Evolutionary conservation across 1,139 yeast species (phyloP).

Genomic region (Geotrichum reessii): DNA sequence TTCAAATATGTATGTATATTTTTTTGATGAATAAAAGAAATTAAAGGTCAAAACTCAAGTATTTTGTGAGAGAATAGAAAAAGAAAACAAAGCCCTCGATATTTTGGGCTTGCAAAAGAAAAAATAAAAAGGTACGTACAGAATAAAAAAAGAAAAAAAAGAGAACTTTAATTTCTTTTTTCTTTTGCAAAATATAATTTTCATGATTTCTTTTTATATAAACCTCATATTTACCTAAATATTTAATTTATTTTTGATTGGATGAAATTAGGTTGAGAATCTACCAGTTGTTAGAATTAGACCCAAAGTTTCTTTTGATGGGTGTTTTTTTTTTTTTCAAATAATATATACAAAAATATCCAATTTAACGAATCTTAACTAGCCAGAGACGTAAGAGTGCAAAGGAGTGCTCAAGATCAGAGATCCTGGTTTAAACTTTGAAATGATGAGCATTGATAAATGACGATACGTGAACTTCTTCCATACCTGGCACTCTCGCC

Average conservation of each 20-base stretch:
- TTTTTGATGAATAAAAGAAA: background rate
- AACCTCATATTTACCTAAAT: background rate
- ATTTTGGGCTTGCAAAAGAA: background rate
- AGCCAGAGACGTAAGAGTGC: background rate
- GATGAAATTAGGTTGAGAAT: background rate
- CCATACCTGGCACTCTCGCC: background rate
- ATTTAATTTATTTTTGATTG: background rate
- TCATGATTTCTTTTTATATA: background rate
- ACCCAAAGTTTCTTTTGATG: background rate
- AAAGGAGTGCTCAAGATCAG: background rate
- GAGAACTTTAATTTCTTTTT: background rate
- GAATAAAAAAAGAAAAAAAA: background rate
- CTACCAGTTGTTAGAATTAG: background rate
- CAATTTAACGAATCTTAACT: background rate
- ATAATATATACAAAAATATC: background rate
- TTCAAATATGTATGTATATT: background rate
- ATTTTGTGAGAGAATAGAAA: background rate
- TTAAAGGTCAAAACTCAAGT: background rate
- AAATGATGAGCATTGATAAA: background rate
- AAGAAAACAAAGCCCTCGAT: background rate
- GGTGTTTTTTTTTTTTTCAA: too few species aligned
- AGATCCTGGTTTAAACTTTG: background rate
- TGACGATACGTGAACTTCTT: background rate
- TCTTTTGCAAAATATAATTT: background rate
- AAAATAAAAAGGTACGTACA: slow-evolving; percentile 2